These are phyloP conservation scores for Pythium folliculosum DNA, from an alignment of 352 stramenopile genomes.

Conservation along the genomic window DNA sequence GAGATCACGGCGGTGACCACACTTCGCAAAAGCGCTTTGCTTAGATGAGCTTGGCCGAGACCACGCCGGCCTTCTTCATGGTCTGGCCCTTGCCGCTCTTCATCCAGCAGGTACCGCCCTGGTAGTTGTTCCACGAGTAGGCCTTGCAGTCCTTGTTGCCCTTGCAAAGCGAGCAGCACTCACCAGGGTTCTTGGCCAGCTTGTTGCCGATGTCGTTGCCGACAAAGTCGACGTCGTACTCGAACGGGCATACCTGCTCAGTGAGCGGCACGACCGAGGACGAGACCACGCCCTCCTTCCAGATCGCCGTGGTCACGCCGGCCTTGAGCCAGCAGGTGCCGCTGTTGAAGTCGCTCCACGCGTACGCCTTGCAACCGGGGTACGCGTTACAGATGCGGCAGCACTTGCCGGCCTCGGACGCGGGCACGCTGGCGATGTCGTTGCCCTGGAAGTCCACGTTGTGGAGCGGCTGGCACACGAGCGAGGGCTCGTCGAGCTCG, in stretches of 20 bases:
- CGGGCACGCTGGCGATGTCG: constrained; percentile 25
- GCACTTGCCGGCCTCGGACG: constrained; percentile 17
- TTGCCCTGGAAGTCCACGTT: constrained; percentile 33
- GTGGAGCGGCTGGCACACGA: not conserved
- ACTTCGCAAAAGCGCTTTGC: too few species aligned
- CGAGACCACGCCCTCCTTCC: constrained; percentile 10
- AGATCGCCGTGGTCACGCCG: constrained; percentile 22
- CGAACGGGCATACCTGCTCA: not conserved
- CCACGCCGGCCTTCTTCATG: not conserved
- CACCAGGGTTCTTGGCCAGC: not conserved
- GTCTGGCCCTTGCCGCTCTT: constrained; percentile 32
- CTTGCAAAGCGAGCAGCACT: constrained; percentile 22
- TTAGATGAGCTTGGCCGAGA: not conserved
- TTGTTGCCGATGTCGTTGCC: constrained; percentile 23
- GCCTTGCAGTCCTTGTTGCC: constrained; percentile 7
- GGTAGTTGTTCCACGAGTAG: constrained; percentile 47
- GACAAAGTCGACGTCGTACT: constrained; percentile 17
- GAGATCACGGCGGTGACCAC: too few species aligned
- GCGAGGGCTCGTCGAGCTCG: not conserved
- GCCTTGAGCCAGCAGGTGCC: constrained; percentile 37
- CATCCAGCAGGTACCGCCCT: constrained; percentile 56
- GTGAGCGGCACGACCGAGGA: not conserved
- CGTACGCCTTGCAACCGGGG: constrained; percentile 41
- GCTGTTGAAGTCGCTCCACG: constrained; percentile 49
- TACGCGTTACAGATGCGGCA: constrained; percentile 22